A percentile compares a stretch with the other conserved stretches of the same genome.
phyloP scores from a whole-genome alignment of 2,329 filamentous ascomycete genomes.

The Fusarium begoniae region DNA sequence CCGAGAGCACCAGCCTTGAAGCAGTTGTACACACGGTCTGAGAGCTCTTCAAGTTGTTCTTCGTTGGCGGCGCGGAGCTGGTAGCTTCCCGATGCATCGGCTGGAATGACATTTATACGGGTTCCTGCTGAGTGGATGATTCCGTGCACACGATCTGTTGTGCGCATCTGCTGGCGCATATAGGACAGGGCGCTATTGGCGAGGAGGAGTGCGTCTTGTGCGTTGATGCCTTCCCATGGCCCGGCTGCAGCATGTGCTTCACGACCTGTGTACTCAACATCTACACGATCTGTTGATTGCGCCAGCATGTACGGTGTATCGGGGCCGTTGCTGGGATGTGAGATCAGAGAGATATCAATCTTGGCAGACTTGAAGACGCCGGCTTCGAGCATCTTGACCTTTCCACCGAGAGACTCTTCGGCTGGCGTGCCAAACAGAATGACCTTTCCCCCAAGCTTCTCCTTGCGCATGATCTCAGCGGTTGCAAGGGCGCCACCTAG shows the following conservation, averaged over 20 bases:
- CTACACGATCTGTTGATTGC: slow-evolving; percentile 28
- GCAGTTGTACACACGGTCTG: slow-evolving; percentile 36
- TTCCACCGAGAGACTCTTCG: slow-evolving; percentile 34
- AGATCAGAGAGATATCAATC: slow-evolving; percentile 38
- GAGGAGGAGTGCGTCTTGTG: slow-evolving; percentile 33
- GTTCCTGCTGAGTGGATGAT: slow-evolving; percentile 31
- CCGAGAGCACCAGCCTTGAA: slow-evolving; percentile 45
- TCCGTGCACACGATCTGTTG: slow-evolving; percentile 31
- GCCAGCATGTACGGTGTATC: slow-evolving; percentile 31
- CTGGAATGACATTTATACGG: slow-evolving; percentile 38
- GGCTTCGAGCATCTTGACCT: slow-evolving; percentile 34
- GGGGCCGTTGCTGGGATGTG: slow-evolving; percentile 15
- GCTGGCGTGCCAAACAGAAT: slow-evolving; percentile 35
- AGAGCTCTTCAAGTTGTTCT: slow-evolving; percentile 33
- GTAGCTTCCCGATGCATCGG: slow-evolving; percentile 67
- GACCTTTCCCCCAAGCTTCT: slow-evolving; percentile 31
- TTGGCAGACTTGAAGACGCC: slow-evolving; percentile 29
- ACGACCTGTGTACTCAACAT: slow-evolving; percentile 23
- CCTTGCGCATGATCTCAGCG: slow-evolving; percentile 27
- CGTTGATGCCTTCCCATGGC: slow-evolving; percentile 35
- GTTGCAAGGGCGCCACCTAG: slow-evolving; percentile 25
- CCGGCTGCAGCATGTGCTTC: slow-evolving; percentile 30
- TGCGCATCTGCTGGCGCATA: slow-evolving; percentile 33
- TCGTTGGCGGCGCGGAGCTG: slow-evolving; percentile 62
- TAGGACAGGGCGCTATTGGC: slow-evolving; percentile 31